phyloP scores from a whole-genome alignment of 1,139 yeast species.

The Saccharomyces hybrid region DNA sequence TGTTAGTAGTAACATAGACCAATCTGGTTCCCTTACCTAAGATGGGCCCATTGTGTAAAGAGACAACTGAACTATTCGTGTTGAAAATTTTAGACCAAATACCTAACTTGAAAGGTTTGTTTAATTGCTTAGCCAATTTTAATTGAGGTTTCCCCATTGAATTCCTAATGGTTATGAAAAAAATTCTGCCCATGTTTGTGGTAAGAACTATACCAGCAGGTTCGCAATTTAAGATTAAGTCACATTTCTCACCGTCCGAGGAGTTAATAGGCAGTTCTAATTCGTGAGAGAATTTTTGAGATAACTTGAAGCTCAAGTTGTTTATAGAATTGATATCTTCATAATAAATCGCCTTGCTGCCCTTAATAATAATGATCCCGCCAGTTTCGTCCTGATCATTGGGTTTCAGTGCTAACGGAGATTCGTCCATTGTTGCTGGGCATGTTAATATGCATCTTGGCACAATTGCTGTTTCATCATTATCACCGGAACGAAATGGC shows the following conservation, averaged over 20 bases:
- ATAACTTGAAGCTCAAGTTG: conserved; percentile 31
- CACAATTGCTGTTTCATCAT: conserved; percentile 30
- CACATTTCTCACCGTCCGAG: conserved; percentile 47
- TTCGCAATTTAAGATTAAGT: conserved; percentile 54
- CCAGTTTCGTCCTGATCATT: conserved; percentile 12
- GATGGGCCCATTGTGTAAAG: conserved; percentile 51
- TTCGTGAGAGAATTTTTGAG: conserved; percentile 27
- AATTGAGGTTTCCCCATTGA: conserved; percentile 55
- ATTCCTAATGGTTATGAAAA: conserved; percentile 60
- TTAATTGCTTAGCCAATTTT: conserved; percentile 27
- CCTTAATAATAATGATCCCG: conserved; percentile 26
- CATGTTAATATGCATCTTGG: conserved; percentile 61
- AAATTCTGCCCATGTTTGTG: conserved; percentile 62
- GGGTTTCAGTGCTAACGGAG: background rate
- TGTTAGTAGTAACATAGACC: conserved; percentile 35
- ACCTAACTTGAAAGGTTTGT: conserved; percentile 31
- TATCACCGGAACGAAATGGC: conserved; percentile 31
- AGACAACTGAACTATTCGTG: conserved; percentile 43
- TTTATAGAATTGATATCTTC: conserved; percentile 35
- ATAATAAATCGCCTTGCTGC: conserved; percentile 45
- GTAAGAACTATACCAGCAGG: conserved; percentile 70
- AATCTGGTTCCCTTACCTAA: conserved; percentile 47
- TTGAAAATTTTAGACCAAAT: conserved; percentile 20
- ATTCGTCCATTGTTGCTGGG: conserved; percentile 52
- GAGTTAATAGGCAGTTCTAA: conserved; percentile 32